Conservation (phyloP, 78 protist species). For the Dictyostelium firmibasis region DNA sequence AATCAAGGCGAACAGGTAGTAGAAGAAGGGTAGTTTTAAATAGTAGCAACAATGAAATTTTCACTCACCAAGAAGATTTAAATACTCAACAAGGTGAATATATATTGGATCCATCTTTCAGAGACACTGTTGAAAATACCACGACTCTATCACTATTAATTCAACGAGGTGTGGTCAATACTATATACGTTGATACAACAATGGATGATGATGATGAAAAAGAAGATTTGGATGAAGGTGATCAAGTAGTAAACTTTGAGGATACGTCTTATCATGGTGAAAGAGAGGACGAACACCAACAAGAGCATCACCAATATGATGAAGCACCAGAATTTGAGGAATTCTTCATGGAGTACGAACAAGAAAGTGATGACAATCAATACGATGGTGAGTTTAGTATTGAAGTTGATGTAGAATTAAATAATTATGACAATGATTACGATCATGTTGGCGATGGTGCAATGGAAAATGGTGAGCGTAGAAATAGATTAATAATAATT, state of each 20-base stretch:
- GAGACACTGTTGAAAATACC: background rate
- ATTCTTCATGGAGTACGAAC: background rate
- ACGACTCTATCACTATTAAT: background rate
- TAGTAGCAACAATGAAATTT: background rate
- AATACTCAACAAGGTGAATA: background rate
- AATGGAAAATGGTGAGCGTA: background rate
- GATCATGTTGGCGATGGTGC: background rate
- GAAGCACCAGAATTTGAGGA: background rate
- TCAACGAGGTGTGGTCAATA: constrained; percentile 12
- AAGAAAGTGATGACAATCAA: background rate
- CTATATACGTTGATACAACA: background rate
- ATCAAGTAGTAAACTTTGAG: background rate
- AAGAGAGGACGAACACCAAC: background rate
- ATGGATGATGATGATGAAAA: background rate
- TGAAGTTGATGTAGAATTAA: background rate
- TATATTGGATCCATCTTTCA: background rate
- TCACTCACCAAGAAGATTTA: background rate
- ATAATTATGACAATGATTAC: background rate
- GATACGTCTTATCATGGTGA: background rate
- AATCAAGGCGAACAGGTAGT: background rate
- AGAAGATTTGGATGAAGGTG: background rate
- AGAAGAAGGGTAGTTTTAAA: background rate
- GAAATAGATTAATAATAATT: background rate
- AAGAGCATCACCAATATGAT: background rate
- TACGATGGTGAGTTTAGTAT: background rate